Evolutionary conservation across 768 basidiomycete genomes (phyloP), one percentile per base, ranked within the genome.

Genomic region (Calocybe cyanea): DNA sequence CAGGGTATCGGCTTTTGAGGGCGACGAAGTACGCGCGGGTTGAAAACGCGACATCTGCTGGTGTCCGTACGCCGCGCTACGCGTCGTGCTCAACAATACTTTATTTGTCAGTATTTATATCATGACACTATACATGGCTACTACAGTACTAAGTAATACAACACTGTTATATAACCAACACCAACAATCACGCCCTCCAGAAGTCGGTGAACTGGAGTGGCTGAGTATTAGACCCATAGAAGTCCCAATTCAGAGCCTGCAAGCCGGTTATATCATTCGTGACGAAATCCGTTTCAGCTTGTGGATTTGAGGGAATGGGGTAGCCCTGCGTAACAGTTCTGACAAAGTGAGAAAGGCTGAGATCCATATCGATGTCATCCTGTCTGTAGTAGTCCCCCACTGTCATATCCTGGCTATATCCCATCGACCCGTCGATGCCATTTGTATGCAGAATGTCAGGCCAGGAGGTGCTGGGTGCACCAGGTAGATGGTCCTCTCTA

Each of bases 21-120:
- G 75, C 31, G 77, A 71, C 21, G 78, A 78, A 13, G 75, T 68
- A 39, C 72, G 69, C 14, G 65, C 60, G 9, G 78, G 77, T 41
- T 64, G 69, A 54, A 78, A 77, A 2, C 60, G 63, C 49, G 65
- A 62, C 78, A 78, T 77, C n/a, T n/a, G 28, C 24, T 40, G 40
- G 35, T 28, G 38, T 15, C 34, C 34, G n/a, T n/a, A n/a, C 34
- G 34, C 34, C 34, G 7, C 34, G 34, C 5, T n/a, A 35, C 17
- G 31, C 4, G 41, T 24, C 42, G 46, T 45, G 46, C 45, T 45
- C 43, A 47, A 48, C 53, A 38, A 42, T 36, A 38, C 11, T 6
- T 30, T 45, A 25, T 54, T 50, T 50, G 52, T 18, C 14, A 31
- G 25, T 53, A 35, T 35, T 18, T 18, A 35, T 35, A 35, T 35